Conservation (phyloP, 192 early-diverging fungal genomes). For the Coemansia sp. region DNA sequence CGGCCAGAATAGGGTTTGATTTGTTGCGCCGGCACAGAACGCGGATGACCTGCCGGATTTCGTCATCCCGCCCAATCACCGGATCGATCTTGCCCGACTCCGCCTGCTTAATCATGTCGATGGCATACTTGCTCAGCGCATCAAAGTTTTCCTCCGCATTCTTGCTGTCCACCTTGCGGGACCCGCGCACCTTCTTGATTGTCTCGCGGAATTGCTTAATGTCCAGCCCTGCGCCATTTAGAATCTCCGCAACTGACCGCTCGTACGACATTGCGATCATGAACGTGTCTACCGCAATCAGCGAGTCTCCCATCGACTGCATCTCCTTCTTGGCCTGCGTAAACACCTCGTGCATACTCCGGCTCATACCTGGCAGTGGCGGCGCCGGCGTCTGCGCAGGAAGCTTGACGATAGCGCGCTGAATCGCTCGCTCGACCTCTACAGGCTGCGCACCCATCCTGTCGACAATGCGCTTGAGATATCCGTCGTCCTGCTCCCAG, state of each 20-base stretch:
- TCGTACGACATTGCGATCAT: slow-evolving; percentile 80
- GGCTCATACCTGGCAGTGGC: slow-evolving; percentile 62
- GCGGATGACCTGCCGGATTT: slow-evolving; percentile 93
- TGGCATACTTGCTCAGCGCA: slow-evolving; percentile 90
- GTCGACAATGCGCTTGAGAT: slow-evolving; percentile 73
- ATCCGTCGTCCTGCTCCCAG: slow-evolving; percentile 78
- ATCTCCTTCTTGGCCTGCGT: slow-evolving; percentile 75
- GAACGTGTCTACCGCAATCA: slow-evolving; percentile 85
- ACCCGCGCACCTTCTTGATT: slow-evolving; percentile 75
- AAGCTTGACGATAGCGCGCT: slow-evolving; percentile 71
- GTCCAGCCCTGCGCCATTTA: slow-evolving; percentile 67
- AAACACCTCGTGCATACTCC: slow-evolving; percentile 61
- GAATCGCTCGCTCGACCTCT: slow-evolving; percentile 73
- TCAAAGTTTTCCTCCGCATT: slow-evolving; percentile 88
- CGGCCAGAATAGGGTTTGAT: slow-evolving; percentile 88
- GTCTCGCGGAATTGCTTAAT: slow-evolving; percentile 72
- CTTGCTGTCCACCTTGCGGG: slow-evolving; percentile 77
- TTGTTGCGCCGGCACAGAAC: slow-evolving; percentile 86
- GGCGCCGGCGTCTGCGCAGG: slow-evolving; percentile 89
- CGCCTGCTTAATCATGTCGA: slow-evolving; percentile 82
- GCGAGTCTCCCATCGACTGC: slow-evolving; percentile 86
- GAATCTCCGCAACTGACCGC: slow-evolving; percentile 55
- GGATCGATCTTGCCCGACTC: slow-evolving; percentile 93
- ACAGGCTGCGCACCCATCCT: slow-evolving; percentile 82
- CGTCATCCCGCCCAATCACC: slow-evolving; percentile 94